Evolutionary conservation across 352 stramenopile genomes (phyloP).

Genomic region (Globisporangium parvum): DNA sequence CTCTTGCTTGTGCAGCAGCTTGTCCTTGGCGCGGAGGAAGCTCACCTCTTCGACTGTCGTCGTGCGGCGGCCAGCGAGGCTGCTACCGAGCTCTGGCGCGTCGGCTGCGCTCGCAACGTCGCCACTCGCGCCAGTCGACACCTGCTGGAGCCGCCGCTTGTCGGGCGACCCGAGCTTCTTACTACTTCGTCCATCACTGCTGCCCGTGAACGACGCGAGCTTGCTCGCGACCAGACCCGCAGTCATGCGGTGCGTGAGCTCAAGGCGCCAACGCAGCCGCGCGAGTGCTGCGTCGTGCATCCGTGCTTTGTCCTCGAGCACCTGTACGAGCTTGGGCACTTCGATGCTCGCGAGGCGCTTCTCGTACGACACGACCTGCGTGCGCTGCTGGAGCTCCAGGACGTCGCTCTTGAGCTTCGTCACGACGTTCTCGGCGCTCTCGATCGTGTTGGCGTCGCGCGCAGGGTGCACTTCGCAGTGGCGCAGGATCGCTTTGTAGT

Average conservation of each 20-base stretch:
- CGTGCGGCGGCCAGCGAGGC: conserved; percentile 1
- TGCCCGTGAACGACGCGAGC: conserved; percentile 2
- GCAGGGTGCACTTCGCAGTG: conserved; percentile 75
- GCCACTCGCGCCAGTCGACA: neutral
- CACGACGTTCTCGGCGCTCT: conserved; percentile 53
- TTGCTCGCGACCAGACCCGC: conserved; percentile 9
- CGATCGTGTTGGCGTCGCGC: conserved; percentile 74
- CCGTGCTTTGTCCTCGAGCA: conserved; percentile 57
- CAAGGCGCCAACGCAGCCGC: conserved; percentile 58
- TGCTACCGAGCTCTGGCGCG: neutral
- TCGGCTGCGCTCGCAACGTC: neutral
- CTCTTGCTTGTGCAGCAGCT: conserved; percentile 73
- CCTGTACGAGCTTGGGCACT: conserved; percentile 55
- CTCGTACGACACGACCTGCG: conserved; percentile 68
- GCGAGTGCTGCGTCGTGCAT: conserved; percentile 63
- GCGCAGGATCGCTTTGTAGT: conserved; percentile 74
- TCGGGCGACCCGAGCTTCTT: neutral
- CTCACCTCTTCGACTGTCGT: conserved; percentile 27
- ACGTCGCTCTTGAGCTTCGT: conserved; percentile 61
- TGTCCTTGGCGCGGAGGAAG: conserved; percentile 61
- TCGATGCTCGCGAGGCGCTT: conserved; percentile 50
- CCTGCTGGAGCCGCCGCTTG: neutral
- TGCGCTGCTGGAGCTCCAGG: conserved; percentile 60
- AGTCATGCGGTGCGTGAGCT: conserved; percentile 48
- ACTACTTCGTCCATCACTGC: neutral